Percentiles rank a stretch among this genome's conserved stretches.
Conservation (phyloP, 2,329 filamentous ascomycete genomes). For the Dactylella cylindrospora region DNA sequence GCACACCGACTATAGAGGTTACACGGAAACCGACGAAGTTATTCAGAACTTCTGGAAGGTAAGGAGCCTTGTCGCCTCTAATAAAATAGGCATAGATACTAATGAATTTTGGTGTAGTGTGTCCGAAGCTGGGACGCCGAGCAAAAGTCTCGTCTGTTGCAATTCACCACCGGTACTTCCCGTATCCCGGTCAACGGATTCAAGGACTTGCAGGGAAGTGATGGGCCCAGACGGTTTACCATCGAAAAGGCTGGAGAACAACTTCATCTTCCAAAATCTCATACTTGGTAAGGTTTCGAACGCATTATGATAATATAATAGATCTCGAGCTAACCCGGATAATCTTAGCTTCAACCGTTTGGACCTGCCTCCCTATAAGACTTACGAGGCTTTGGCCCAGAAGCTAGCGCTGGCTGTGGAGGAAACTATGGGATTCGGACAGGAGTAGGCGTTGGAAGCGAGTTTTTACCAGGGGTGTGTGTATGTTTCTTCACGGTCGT, state of each 20-base stretch:
- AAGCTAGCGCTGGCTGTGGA: constrained; percentile 97
- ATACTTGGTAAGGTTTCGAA: constrained; percentile 75
- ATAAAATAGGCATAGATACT: constrained; percentile 1
- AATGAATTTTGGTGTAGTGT: constrained; percentile 55
- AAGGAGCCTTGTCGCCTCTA: constrained; percentile 40
- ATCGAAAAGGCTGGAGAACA: constrained; percentile 97
- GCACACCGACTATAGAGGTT: constrained; percentile 97
- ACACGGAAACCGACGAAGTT: constrained; percentile 95
- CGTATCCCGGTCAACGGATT: constrained; percentile 99
- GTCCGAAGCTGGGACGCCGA: constrained; percentile 97
- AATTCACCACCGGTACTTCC: constrained; percentile 96
- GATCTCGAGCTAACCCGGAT: constrained; percentile 11
- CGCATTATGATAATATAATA: constrained; percentile 45
- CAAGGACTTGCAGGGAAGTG: constrained; percentile 96
- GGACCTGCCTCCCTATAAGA: constrained; percentile 91
- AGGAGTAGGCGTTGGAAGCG: constrained; percentile 67
- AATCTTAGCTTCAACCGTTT: constrained; percentile 84
- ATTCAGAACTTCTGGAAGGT: constrained; percentile 98
- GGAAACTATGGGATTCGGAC: constrained; percentile 97
- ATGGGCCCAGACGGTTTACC: constrained; percentile 91
- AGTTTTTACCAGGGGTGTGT: constrained; percentile 3
- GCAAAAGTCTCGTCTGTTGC: constrained; percentile 91
- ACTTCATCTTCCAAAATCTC: constrained; percentile 87
- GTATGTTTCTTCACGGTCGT: constrained; percentile 26
- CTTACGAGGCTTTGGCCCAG: constrained; percentile 75